phyloP scores from a whole-genome alignment of 2,329 filamentous ascomycete species.

The Diaporthe caulivora region DNA sequence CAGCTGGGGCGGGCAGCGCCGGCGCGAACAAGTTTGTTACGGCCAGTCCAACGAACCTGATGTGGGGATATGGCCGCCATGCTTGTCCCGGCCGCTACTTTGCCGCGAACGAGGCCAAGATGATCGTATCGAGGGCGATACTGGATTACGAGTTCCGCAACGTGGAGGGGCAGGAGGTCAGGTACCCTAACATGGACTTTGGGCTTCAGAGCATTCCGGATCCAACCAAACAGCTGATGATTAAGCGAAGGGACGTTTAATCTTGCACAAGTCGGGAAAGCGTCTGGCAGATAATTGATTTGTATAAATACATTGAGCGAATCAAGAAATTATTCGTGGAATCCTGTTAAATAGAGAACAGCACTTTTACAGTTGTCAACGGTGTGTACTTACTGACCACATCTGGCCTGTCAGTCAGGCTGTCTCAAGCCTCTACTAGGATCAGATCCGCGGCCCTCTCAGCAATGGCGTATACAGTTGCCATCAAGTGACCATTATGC shows the following conservation, averaged over 20 bases:
- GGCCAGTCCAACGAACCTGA: constrained; percentile 49
- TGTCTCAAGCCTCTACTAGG: background rate
- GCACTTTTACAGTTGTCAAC: too few species aligned
- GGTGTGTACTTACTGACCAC: too few species aligned
- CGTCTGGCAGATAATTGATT: background rate
- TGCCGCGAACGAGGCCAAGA: constrained; percentile 53
- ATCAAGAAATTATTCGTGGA: too few species aligned
- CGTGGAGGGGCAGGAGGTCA: constrained; percentile 41
- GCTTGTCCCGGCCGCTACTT: constrained; percentile 55
- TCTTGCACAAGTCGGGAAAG: background rate
- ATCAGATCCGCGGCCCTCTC: constrained; percentile 29
- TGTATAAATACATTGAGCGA: background rate
- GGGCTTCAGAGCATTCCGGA: constrained; percentile 43
- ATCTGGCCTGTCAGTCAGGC: too few species aligned
- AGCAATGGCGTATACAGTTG: constrained; percentile 15
- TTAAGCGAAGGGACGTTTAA: constrained; percentile 40
- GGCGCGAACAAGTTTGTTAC: constrained; percentile 54
- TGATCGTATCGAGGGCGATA: constrained; percentile 48
- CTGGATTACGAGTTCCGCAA: constrained; percentile 47
- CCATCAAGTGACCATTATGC: background rate
- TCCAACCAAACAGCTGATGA: constrained; percentile 42
- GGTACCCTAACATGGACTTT: constrained; percentile 46
- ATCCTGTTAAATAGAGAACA: too few species aligned
- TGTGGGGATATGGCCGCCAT: constrained; percentile 56
- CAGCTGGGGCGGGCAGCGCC: constrained; percentile 46